Evolutionary conservation across 2,329 filamentous ascomycete genomes (phyloP).

Genomic region (Fusarium concolor): DNA sequence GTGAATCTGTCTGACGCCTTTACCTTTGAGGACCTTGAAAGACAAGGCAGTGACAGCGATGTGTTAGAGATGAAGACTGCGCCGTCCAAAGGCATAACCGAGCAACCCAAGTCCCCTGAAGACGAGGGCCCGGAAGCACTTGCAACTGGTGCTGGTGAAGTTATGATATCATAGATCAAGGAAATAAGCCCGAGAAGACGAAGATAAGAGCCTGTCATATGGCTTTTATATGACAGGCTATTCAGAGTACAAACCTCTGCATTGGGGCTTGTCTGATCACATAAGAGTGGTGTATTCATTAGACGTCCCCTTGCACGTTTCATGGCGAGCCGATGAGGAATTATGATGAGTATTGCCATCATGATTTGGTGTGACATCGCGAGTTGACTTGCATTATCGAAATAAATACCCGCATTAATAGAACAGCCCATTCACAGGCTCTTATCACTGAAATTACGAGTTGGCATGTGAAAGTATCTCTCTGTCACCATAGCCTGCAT

Average conservation of each 20-base stretch:
- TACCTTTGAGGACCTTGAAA: slow-evolving; percentile 68
- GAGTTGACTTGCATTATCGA: not conserved
- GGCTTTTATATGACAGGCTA: slow-evolving; percentile 10
- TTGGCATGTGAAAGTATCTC: slow-evolving; percentile 22
- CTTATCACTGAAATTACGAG: not conserved
- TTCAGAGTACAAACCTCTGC: not conserved
- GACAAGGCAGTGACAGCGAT: slow-evolving; percentile 60
- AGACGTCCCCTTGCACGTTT: not conserved
- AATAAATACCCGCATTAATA: slow-evolving; percentile 8
- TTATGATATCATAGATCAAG: slow-evolving; percentile 39
- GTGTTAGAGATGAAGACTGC: slow-evolving; percentile 61
- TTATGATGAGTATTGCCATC: slow-evolving; percentile 1
- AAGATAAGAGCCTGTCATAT: slow-evolving; percentile 21
- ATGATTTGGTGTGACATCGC: not conserved
- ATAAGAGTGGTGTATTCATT: not conserved
- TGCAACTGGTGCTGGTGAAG: slow-evolving; percentile 40
- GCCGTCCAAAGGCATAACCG: slow-evolving; percentile 48
- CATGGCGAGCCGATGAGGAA: not conserved
- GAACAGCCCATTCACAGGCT: not conserved
- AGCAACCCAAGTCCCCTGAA: slow-evolving; percentile 20
- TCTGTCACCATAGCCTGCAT: not conserved
- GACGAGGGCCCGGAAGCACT: slow-evolving; percentile 20
- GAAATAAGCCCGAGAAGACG: slow-evolving; percentile 6
- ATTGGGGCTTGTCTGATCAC: slow-evolving; percentile 1
- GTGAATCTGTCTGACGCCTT: slow-evolving; percentile 74